These are phyloP conservation scores for Fusarium protoensiforme DNA, from an alignment of 2,329 filamentous ascomycete species.

Conservation along the genomic window DNA sequence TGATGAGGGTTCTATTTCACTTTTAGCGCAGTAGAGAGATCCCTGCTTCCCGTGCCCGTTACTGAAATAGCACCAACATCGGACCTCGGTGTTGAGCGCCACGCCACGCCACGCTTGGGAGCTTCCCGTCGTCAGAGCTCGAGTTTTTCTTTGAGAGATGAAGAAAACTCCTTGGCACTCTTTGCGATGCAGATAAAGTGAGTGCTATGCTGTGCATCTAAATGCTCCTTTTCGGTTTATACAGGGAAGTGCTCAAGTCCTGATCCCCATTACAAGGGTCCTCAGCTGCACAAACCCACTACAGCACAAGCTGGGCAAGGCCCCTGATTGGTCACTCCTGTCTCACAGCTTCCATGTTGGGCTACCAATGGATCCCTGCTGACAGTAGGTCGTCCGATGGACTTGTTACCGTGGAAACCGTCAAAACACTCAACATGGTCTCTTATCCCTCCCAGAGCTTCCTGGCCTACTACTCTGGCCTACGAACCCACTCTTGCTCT, in stretches of 20 bases:
- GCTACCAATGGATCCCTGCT: neutral
- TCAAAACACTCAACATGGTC: slow-evolving; percentile 45
- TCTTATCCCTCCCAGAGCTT: slow-evolving; percentile 17
- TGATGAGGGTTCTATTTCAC: neutral
- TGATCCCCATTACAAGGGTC: neutral
- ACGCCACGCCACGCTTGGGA: neutral
- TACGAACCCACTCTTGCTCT: slow-evolving; percentile 38
- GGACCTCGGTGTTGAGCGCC: neutral
- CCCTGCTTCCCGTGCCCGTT: neutral
- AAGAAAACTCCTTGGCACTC: neutral
- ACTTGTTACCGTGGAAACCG: slow-evolving; percentile 40
- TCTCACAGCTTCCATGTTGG: neutral
- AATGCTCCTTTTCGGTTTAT: neutral
- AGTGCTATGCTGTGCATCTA: neutral
- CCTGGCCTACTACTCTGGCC: slow-evolving; percentile 22
- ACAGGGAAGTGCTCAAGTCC: neutral
- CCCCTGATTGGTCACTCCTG: neutral
- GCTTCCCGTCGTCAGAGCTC: neutral
- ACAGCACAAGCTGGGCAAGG: neutral
- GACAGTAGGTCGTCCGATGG: neutral
- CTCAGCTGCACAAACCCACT: neutral
- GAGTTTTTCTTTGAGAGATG: neutral
- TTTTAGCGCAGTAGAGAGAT: neutral
- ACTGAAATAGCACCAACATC: neutral
- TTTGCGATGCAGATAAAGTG: neutral